Base-by-base conservation (phyloP, 2,329 filamentous ascomycete genomes). In the Fusarium nematophilum region DNA sequence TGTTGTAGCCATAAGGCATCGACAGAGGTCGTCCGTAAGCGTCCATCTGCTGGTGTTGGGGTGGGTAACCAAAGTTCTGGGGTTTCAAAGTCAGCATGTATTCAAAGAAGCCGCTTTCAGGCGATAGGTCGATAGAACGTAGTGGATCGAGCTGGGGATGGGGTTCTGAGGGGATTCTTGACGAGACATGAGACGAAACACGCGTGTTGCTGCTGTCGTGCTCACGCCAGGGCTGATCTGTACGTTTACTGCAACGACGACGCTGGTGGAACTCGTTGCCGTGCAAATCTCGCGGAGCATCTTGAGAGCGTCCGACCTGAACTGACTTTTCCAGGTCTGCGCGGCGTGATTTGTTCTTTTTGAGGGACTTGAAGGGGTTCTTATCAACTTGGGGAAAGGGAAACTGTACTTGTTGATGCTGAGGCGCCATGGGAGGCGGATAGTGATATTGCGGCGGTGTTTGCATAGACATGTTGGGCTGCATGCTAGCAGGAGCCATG, bases 91-190 rank as follows among this genome's bases (percentile, higher is more conserved):
- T 92, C 81, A 93, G 90, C 86, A 84, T 83, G 64, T 85, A 83
- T 75, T 93, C 89, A 83, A 89, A 92, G 65, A 87, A 83, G 70
- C 86, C 86, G 72, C 80, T 88, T 70, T 87, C 85, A 56, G 90
- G 90, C 61, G 88, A 88, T 54, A 93, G 76, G 77, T 91, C 85
- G 72, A 85, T 71, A 62, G 69, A 69, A 67, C 62, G 70, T 53
- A 61, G 25, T 33, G 40, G 33, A 27, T 56, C 47, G 46, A 43
- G 37, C n/a, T 37, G 38, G 39, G 65, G 30, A 37, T 34, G 38
- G 29, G 48, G 33, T 40, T 66, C 53, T 14, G 47, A 18, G 18
- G 49, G 37, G 9, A 57, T 53, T 54, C 55, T 65, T 27, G 39
- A 47, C 15, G 49, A 53, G 53, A 51, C 54, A 45, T 61, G 62